Evolutionary conservation across 1,284 basidiomycete genomes (phyloP), one percentile per base, ranked within the genome.

Genomic region (Sanguinoderma infundibulare): DNA sequence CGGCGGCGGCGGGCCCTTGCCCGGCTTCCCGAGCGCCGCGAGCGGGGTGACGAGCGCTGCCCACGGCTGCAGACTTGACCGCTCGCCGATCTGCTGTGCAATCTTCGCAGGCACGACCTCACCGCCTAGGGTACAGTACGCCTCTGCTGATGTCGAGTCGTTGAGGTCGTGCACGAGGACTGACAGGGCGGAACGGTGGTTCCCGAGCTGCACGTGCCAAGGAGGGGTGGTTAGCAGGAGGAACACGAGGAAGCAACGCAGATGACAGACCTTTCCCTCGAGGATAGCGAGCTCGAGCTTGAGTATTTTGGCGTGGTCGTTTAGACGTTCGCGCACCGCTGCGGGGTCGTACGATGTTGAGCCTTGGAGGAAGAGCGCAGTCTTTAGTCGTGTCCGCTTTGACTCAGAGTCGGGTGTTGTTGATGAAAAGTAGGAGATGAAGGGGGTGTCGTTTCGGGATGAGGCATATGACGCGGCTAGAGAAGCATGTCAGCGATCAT

Each of bases 241-340:
- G 10, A 3, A 20, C 22, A 8, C 52, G 52, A 40, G 26, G 38
- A 12, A 10, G 34, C 15, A n/a, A 14, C 52, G 26, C 36, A 34
- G 17, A 20, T 24, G 52, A 70, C 78, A 39, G 67, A 94, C 94
- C 81, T 94, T 93, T 10, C 92, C 93, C 61, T 94, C 84, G 2
- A 96, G 78, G 36, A 97, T 86, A 0, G 92, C 92, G 24, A 88
- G 74, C 72, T 97, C 95, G 15, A 93, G 80, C 34, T 79, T 79
- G 2, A 96, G 79, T 3, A 86, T 73, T 53, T 83, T 83, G 55
- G 81, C 78, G 54, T 79, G 74, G 10, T 80, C 76, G 32, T 79
- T 72, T 8, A 95, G 73, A 24, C 80, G 77, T 24, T 76, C 69
- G 22, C 80, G 79, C 3, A 91, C 79, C 0, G 68, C 61, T 3